phyloP scores from a whole-genome alignment of 306 rosid genomes.

The Cicer chorassanicum region DNA sequence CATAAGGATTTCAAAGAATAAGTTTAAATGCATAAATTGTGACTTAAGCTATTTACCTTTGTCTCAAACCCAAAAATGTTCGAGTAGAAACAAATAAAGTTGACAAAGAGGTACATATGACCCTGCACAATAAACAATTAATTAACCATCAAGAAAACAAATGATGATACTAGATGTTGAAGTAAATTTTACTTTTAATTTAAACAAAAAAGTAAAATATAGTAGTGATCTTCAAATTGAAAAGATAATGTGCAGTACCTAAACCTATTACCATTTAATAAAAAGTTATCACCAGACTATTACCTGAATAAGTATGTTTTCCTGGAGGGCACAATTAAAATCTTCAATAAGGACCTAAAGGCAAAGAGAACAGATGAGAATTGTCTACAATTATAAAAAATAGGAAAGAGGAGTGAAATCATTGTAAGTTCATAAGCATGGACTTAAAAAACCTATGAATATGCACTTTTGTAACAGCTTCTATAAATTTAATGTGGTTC shows the following conservation, averaged over 20 bases:
- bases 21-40: slow-evolving; percentile 29
- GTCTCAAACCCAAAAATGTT: slow-evolving; percentile 97
- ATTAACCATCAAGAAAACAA: slow-evolving; percentile 47
- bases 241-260: slow-evolving; percentile 19
- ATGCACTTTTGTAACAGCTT: slow-evolving; percentile 6
- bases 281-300: slow-evolving; percentile 28
- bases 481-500: slow-evolving; percentile 11
- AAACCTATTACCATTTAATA: slow-evolving; percentile 12
- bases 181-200: slow-evolving; percentile 32
- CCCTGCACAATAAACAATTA: slow-evolving; percentile 66
- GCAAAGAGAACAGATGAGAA: slow-evolving; percentile 31
- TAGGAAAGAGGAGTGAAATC: slow-evolving; percentile 12
- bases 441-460: slow-evolving; percentile 18
- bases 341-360: slow-evolving; percentile 88
- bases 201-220: slow-evolving; percentile 27
- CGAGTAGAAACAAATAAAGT: slow-evolving; percentile 86
- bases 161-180: slow-evolving; percentile 35
- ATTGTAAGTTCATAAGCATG: slow-evolving; percentile 8
- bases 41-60: slow-evolving; percentile 60
- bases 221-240: slow-evolving; percentile 24
- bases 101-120: slow-evolving; percentile 90
- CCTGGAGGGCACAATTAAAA: slow-evolving; percentile 96
- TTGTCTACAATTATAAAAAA: slow-evolving; percentile 21
- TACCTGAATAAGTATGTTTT: slow-evolving; percentile 94
- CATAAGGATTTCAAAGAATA: slow-evolving; percentile 28